A percentile compares a stretch with the other conserved stretches of the same genome.
Conservation (phyloP, 257 asterid species). For the Nicotiana tomentosiformis region DNA sequence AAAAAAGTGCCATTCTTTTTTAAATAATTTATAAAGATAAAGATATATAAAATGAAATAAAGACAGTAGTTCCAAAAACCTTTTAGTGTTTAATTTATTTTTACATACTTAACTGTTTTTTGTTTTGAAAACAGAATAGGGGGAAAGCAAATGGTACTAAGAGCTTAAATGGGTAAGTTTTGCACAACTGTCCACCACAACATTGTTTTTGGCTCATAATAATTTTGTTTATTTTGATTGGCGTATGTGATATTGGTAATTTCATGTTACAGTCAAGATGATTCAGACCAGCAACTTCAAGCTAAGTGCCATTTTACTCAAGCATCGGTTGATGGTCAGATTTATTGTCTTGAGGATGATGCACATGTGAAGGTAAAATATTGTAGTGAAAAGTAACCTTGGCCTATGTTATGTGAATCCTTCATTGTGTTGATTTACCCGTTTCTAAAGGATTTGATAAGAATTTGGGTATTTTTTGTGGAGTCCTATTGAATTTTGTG, state of each 20-base stretch:
- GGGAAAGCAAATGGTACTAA: not conserved
- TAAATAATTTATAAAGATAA: no score
- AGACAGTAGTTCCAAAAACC: no score
- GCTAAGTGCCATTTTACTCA: slow-evolving; percentile 47
- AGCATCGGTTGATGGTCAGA: slow-evolving; percentile 52
- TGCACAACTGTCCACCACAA: not conserved
- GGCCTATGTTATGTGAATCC: not conserved
- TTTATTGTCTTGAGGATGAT: slow-evolving; percentile 53
- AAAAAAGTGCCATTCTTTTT: no score
- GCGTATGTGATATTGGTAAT: not conserved
- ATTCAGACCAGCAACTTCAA: slow-evolving; percentile 26
- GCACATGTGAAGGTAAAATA: slow-evolving; percentile 50
- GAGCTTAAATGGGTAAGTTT: slow-evolving; percentile 8
- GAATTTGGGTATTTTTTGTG: no score
- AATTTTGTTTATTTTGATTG: not conserved
- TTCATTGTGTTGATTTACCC: not conserved
- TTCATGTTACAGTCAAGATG: slow-evolving; percentile 11
- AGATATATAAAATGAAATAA: no score
- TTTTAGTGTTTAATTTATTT: not conserved
- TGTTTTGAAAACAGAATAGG: not conserved
- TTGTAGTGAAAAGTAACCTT: not conserved
- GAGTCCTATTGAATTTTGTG: no score
- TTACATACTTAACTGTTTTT: not conserved
- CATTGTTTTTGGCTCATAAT: not conserved
- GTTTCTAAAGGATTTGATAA: not conserved